Conservation (phyloP, 495 filamentous ascomycete genomes). For the Bacidia gigantensis region DNA sequence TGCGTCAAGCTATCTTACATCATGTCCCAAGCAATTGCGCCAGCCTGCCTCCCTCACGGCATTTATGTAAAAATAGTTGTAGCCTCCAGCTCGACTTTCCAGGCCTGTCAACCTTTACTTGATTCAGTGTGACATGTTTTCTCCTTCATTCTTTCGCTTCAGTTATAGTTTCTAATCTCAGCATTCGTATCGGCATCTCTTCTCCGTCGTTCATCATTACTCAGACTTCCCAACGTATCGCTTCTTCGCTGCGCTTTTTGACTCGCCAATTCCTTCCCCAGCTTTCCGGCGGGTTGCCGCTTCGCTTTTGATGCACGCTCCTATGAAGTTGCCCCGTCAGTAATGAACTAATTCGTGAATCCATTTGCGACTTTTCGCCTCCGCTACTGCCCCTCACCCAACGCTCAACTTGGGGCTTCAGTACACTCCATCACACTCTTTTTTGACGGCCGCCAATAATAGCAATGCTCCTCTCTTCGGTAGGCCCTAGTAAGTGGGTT, state of each 20-base stretch:
- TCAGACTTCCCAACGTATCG: constrained; percentile 39
- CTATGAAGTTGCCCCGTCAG: constrained; percentile 32
- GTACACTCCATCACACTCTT: no score
- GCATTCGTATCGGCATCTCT: constrained; percentile 44
- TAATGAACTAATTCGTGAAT: no score
- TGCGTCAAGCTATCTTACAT: not conserved
- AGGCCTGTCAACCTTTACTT: no score
- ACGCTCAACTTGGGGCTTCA: no score
- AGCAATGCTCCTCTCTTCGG: no score
- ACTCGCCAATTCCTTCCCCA: constrained; percentile 45
- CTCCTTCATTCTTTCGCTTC: constrained; percentile 8
- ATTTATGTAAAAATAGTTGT: no score
- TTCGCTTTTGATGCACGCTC: constrained; percentile 27
- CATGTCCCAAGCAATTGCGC: not conserved
- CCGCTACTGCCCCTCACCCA: no score
- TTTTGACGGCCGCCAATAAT: no score
- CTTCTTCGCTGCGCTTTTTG: constrained; percentile 52
- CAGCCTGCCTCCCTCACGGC: not conserved
- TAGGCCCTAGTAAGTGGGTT: not conserved
- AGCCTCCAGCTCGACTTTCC: no score
- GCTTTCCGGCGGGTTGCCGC: constrained; percentile 36
- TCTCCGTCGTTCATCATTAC: constrained; percentile 37
- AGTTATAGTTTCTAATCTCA: constrained; percentile 39
- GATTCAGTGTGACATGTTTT: no score
- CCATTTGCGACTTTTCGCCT: no score